phyloP scores from a whole-genome alignment of 164 flowering plant species.

The Buxus sempervirens region DNA sequence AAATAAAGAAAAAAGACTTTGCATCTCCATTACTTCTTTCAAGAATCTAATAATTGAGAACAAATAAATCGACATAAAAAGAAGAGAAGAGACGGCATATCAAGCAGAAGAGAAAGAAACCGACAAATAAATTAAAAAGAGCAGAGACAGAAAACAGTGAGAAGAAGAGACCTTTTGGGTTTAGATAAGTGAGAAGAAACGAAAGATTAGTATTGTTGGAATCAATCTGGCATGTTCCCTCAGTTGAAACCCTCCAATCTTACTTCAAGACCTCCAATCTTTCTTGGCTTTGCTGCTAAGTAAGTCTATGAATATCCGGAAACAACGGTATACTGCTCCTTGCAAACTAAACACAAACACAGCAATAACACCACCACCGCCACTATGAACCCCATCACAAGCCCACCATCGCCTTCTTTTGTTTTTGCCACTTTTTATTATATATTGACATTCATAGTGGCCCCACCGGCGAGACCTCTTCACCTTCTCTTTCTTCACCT shows the following conservation, averaged over 20 bases:
- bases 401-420: no score
- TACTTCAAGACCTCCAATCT: neutral
- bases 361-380: no score
- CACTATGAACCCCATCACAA: no score
- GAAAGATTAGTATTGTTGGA: slow-evolving; percentile 41
- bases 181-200: slow-evolving; percentile 33
- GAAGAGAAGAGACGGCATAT: neutral
- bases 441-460: no score
- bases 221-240: slow-evolving; percentile 49
- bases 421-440: no score
- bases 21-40: no score
- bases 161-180: slow-evolving; percentile 34
- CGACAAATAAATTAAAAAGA: neutral
- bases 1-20: no score
- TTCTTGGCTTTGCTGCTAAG: slow-evolving; percentile 11
- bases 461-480: no score
- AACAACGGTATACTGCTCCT: neutral
- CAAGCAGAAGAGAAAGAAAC: neutral
- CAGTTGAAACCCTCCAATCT: slow-evolving; percentile 25
- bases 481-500: no score
- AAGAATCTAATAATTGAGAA: neutral
- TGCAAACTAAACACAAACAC: neutral
- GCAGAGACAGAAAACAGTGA: neutral
- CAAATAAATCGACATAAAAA: neutral
- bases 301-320: neutral